A percentile compares a stretch with the other conserved stretches of the same genome.
Conservation (phyloP, 805 yeast genomes). For the Lachancea kluyveri region DNA sequence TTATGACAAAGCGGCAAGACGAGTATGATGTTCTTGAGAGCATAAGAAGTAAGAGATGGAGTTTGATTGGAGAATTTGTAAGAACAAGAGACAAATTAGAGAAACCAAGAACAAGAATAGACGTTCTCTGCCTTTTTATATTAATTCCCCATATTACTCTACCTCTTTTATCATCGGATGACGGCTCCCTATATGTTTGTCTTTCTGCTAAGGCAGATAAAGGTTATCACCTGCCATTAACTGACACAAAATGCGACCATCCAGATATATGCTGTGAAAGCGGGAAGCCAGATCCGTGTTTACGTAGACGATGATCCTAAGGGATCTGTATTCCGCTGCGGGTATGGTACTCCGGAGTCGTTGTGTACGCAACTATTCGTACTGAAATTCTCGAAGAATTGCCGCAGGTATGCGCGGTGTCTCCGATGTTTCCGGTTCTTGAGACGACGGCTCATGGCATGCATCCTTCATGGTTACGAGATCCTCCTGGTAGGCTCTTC, state of each 20-base stretch:
- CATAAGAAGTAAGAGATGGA: neutral
- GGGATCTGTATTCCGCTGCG: constrained; percentile 1
- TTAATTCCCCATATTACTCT: too few relatives aligned
- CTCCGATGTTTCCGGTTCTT: neutral
- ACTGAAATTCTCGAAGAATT: constrained; percentile 6
- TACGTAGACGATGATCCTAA: neutral
- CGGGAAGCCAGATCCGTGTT: constrained; percentile 1
- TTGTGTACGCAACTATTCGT: constrained; percentile 2
- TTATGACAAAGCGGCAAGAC: too few relatives aligned
- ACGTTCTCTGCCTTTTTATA: too few relatives aligned
- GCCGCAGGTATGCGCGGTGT: constrained; percentile 1
- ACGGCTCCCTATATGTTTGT: too few relatives aligned
- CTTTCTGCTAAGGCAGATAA: neutral
- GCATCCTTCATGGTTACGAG: too few relatives aligned
- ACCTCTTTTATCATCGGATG: too few relatives aligned
- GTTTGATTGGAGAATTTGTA: neutral
- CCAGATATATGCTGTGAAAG: too few relatives aligned
- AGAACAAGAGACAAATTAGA: too few relatives aligned
- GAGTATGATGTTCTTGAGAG: neutral
- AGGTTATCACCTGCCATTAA: constrained; percentile 2
- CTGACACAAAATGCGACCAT: too few relatives aligned
- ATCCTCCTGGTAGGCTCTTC: neutral
- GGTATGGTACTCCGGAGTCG: neutral
- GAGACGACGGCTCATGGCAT: too few relatives aligned
- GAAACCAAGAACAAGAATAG: too few relatives aligned